Conservation (phyloP, 2,329 filamentous ascomycete genomes). For the Trichoderma hamatum region DNA sequence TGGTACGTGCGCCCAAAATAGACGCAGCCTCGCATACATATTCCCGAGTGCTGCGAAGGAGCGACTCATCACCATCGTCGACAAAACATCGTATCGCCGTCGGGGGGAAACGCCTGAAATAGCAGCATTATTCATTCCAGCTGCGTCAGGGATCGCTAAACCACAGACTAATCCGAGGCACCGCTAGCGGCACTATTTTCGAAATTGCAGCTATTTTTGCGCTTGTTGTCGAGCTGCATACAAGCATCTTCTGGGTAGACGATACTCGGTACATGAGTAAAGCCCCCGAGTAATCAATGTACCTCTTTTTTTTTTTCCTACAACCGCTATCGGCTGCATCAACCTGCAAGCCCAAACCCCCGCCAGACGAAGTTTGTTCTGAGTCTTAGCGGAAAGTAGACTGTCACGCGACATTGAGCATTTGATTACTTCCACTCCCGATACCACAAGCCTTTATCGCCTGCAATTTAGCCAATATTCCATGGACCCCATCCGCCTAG, state of each 20-base stretch:
- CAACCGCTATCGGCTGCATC: neutral
- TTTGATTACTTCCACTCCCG: slow-evolving; percentile 4
- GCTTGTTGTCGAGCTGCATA: neutral
- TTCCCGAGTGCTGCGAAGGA: neutral
- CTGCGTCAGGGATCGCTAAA: neutral
- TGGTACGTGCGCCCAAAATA: slow-evolving; percentile 14
- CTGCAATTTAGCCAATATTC: slow-evolving; percentile 18
- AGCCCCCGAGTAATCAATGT: neutral
- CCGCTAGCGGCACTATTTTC: neutral
- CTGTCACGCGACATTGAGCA: slow-evolving; percentile 13
- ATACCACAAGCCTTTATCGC: slow-evolving; percentile 14
- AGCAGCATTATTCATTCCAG: neutral
- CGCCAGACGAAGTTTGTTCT: neutral
- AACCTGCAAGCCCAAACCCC: neutral
- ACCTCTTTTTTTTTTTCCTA: neutral
- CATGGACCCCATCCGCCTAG: neutral
- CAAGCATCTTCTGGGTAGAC: neutral
- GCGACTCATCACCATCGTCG: neutral
- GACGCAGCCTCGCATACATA: slow-evolving; percentile 7
- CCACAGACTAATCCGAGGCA: neutral
- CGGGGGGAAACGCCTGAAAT: neutral
- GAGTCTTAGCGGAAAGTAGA: neutral
- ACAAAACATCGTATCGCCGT: neutral
- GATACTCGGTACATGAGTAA: neutral
- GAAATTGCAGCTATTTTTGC: neutral